These are phyloP conservation scores for Boletus pseudo-olivaceus DNA, from an alignment of 768 basidiomycete species.

Conservation along the genomic window DNA sequence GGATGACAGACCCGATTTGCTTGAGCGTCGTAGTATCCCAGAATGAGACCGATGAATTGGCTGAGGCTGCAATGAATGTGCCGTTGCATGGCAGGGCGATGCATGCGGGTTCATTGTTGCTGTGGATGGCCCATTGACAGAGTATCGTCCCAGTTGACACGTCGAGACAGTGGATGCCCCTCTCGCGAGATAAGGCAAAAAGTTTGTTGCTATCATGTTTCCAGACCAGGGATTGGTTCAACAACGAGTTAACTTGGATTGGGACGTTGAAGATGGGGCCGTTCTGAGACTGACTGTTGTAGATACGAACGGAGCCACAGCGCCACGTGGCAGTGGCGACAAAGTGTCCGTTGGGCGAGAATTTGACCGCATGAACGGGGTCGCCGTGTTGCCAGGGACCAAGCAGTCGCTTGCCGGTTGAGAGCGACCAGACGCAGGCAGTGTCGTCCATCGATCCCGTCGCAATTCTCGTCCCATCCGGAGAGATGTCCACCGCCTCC, in stretches of 20 bases:
- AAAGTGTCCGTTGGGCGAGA: background rate
- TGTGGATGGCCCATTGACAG: background rate
- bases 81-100: background rate
- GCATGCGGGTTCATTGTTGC: background rate
- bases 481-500: background rate
- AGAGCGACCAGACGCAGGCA: background rate
- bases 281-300: background rate
- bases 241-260: fast-evolving
- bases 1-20: background rate
- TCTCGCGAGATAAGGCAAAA: background rate
- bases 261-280: background rate
- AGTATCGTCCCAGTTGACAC: background rate
- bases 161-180: background rate
- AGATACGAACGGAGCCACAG: background rate
- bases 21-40: background rate
- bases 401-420: background rate
- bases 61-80: background rate
- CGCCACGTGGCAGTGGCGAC: background rate
- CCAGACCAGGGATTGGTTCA: background rate
- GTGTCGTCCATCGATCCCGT: background rate
- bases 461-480: background rate
- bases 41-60: background rate
- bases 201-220: background rate
- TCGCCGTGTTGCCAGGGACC: background rate
- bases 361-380: background rate